A percentile compares a stretch with the other conserved stretches of the same genome.
Evolutionary conservation across 2,329 filamentous ascomycete genomes (phyloP).

Genomic region (Pseudogymnoascus sp.): DNA sequence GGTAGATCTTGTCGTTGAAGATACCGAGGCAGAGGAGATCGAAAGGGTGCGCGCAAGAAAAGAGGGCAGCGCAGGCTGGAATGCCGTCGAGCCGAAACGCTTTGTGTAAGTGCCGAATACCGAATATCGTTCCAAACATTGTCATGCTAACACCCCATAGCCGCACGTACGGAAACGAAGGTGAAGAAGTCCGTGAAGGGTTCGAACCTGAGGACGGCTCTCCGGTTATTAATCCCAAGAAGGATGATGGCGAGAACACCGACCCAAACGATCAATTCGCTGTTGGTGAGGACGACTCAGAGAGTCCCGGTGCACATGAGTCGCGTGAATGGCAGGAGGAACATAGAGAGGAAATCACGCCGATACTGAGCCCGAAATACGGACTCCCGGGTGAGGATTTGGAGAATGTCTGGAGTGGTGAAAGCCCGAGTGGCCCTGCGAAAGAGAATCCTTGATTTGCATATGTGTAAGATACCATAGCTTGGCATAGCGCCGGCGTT

Average conservation of each 20-base stretch:
- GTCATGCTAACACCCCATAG: conserved; percentile 26
- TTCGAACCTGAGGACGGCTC: conserved; percentile 43
- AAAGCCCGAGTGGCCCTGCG: conserved; percentile 21
- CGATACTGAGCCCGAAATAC: conserved; percentile 29
- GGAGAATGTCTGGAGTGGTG: conserved; percentile 30
- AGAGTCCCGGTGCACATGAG: conserved; percentile 30
- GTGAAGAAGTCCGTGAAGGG: conserved; percentile 46
- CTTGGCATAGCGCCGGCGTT: neutral
- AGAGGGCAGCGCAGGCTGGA: conserved; percentile 55
- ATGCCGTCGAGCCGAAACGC: conserved; percentile 46
- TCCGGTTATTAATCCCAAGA: conserved; percentile 36
- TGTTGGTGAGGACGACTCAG: conserved; percentile 26
- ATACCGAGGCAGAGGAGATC: conserved; percentile 52
- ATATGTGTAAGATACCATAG: neutral
- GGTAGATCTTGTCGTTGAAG: conserved; percentile 61
- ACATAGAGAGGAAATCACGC: conserved; percentile 13
- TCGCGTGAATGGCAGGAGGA: conserved; percentile 36
- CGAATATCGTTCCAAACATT: neutral
- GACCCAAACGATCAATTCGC: conserved; percentile 20
- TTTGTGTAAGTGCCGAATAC: conserved; percentile 40
- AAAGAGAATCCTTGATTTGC: conserved; percentile 25
- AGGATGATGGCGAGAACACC: conserved; percentile 33
- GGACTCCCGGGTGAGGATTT: conserved; percentile 28
- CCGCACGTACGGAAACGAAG: conserved; percentile 40
- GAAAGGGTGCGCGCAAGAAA: conserved; percentile 56